These are phyloP conservation scores for Dioscorea cayenensis DNA, from an alignment of 116 monocot species.

Conservation along the genomic window DNA sequence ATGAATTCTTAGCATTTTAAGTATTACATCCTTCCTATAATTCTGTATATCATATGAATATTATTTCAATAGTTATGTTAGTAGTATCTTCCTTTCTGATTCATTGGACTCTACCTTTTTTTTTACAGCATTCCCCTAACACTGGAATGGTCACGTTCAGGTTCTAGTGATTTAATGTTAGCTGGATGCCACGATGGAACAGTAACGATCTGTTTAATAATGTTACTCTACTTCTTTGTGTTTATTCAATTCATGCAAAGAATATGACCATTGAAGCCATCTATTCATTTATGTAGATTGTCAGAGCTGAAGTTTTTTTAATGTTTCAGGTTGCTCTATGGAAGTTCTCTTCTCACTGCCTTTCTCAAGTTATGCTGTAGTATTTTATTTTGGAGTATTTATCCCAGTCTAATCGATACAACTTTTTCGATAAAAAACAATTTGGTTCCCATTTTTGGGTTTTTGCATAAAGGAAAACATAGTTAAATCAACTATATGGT, in stretches of 20 bases:
- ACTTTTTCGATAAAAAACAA: neutral
- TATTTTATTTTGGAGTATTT: too few relatives aligned
- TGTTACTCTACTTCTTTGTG: neutral
- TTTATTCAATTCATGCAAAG: neutral
- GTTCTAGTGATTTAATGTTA: constrained; percentile 62
- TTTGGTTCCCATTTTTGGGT: neutral
- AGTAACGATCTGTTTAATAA: constrained; percentile 27
- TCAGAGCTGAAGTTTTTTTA: neutral
- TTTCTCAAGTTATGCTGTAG: constrained; percentile 41
- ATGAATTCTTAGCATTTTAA: too few relatives aligned
- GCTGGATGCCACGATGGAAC: constrained; percentile 93
- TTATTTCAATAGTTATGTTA: too few relatives aligned
- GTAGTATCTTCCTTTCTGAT: neutral
- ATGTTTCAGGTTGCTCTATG: constrained; percentile 85
- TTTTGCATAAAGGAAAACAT: neutral
- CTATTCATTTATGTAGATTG: neutral
- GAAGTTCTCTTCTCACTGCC: constrained; percentile 54
- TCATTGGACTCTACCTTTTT: constrained; percentile 5
- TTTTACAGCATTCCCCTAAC: constrained; percentile 75
- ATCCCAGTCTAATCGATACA: neutral
- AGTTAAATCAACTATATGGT: neutral
- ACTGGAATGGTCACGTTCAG: constrained; percentile 79
- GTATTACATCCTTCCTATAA: too few relatives aligned
- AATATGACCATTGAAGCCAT: neutral
- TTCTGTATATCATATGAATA: too few relatives aligned